phyloP scores from a whole-genome alignment of 1,284 basidiomycete species.

The Nidula niveotomentosa region DNA sequence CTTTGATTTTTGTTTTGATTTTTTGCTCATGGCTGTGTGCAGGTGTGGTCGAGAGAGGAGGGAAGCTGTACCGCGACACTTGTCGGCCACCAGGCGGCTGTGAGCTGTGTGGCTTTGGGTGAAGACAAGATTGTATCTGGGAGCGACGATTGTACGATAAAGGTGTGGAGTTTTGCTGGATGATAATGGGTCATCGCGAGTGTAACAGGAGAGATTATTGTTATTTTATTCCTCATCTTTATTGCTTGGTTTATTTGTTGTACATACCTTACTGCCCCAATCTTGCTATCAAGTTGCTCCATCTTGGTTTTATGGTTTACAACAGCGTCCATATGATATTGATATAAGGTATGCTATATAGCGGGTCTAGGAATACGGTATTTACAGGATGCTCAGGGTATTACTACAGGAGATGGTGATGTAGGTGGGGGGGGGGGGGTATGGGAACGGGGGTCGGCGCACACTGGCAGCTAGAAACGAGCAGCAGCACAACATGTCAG shows the following conservation, averaged over 20 bases:
- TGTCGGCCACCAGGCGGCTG: slow-evolving; percentile 92
- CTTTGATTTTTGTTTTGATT: slow-evolving; percentile 8
- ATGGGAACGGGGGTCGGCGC: too few species aligned
- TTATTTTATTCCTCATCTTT: slow-evolving; percentile 1
- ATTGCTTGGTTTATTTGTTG: slow-evolving; percentile 1
- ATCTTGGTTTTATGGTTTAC: background rate
- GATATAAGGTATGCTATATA: background rate
- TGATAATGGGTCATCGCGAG: too few species aligned
- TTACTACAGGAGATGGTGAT: too few species aligned
- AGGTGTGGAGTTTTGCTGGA: slow-evolving; percentile 79
- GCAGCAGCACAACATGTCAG: too few species aligned
- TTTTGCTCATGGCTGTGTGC: slow-evolving; percentile 4
- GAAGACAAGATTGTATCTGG: slow-evolving; percentile 97
- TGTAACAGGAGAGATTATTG: too few species aligned
- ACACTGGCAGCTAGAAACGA: too few species aligned
- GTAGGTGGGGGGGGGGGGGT: too few species aligned
- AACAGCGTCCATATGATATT: background rate
- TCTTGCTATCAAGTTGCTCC: background rate
- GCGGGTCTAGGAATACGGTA: too few species aligned
- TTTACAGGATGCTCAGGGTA: too few species aligned
- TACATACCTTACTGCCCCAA: background rate
- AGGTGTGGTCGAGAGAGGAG: slow-evolving; percentile 94
- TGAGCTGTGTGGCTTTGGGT: slow-evolving; percentile 87
- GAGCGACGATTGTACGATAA: slow-evolving; percentile 84
- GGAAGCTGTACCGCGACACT: slow-evolving; percentile 88